phyloP scores from a whole-genome alignment of 805 yeast genomes.

The Spathaspora hagerdaliae region DNA sequence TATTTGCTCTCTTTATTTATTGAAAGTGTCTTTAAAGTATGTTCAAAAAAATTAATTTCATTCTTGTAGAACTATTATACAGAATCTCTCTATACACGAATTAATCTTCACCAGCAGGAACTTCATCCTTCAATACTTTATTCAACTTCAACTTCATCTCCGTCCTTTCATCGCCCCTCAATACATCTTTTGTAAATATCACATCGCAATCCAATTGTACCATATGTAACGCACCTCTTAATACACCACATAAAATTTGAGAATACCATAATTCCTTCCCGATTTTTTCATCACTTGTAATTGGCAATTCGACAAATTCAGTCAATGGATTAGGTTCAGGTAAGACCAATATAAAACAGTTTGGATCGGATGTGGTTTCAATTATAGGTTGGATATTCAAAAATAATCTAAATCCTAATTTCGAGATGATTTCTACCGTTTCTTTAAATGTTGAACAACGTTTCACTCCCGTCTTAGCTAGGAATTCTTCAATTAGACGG shows the following conservation, averaged over 20 bases:
- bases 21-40: too few species aligned
- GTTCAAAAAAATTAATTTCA: too few species aligned
- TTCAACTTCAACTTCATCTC: constrained; percentile 72
- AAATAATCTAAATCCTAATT: constrained; percentile 87
- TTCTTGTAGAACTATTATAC: too few species aligned
- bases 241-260: constrained; percentile 82
- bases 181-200: constrained; percentile 69
- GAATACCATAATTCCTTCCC: constrained; percentile 84
- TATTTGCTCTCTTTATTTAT: neutral
- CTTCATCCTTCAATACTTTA: constrained; percentile 81
- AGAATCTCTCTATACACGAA: too few species aligned
- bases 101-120: constrained; percentile 94
- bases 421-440: constrained; percentile 81
- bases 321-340: constrained; percentile 81
- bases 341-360: constrained; percentile 67
- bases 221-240: constrained; percentile 92
- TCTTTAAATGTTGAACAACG: constrained; percentile 78
- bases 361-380: constrained; percentile 77
- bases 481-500: constrained; percentile 85
- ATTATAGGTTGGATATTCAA: constrained; percentile 76
- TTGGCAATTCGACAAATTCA: constrained; percentile 91
- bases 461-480: constrained; percentile 82
- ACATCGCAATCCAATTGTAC: constrained; percentile 91
- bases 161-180: constrained; percentile 79
- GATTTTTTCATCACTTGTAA: constrained; percentile 59